Base-by-base conservation (phyloP, 371 early-diverging fungal genomes). In the Mucor indicus region DNA sequence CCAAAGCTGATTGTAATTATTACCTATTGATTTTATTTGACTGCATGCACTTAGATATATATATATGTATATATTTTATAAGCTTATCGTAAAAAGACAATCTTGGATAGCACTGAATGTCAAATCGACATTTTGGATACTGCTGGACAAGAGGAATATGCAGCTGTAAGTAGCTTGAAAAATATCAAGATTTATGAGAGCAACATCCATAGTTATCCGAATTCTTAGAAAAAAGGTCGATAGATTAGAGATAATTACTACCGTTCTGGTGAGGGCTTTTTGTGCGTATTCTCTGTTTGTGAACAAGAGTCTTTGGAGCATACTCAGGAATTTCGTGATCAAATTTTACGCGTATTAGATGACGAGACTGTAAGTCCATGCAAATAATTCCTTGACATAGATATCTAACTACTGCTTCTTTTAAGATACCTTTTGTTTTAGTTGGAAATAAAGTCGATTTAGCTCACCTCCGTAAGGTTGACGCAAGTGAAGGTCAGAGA, bases 71-170 rank as follows among this genome's bases (percentile, higher is more conserved):
- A 22, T 44, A n/a, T n/a, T n/a, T n/a, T n/a, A n/a, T n/a, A 9
- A 68, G 86, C 67, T 17, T 86, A 86, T 55, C 72, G 82, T 40
- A 86, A 82, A 50, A 83, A 83, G 66, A 71, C 82, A 29, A 44
- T 68, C 24, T 72, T 80, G 38, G 84, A 83, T 62, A 75, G 72
- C n/a, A 66, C 73, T 24, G 91, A 90, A 47, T 87, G 86, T 58
- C 85, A 87, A 50, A 84, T 93, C 57, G 92, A 93, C 62, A 91
- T 93, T 55, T 76, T 93, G 31, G 93, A 93, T 66, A 93, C 93
- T 17, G 93, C 93, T 35, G 91, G 93, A 3, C 91, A 93, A 62
- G 91, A 93, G 62, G 93, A 91, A 61, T 85, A 82, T 60, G 79
- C 80, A 43, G 85, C 85, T n/a, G 81, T 85, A 77, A 51, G 60